Base-by-base conservation (phyloP, 805 yeast species). In the Kurtzmaniella cleridarum region DNA sequence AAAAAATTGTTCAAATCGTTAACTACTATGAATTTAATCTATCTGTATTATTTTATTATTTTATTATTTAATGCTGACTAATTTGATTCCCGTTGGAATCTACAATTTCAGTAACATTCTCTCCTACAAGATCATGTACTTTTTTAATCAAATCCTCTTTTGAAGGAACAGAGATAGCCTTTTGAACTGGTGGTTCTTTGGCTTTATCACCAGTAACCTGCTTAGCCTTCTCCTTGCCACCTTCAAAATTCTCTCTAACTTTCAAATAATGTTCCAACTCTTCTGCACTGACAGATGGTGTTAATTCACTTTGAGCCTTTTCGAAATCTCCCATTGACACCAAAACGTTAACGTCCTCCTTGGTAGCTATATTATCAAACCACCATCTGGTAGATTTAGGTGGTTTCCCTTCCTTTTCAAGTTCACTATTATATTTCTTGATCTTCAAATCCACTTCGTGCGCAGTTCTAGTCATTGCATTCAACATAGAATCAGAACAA, bases 401-500 rank as follows among this genome's bases (percentile, higher is more conserved):
- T 3, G 68, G 70, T 12, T 57, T 55, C 3, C 70, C 69, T 3
- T 50, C 51, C 3, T 44, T 52, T 2, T 36, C 49, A 27, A 57
- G 43, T 3, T 43, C 46, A 14, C 49, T 43, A 53, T 85, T 88
- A 48, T 70, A 78, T 20, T 49, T 44, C 27, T 65, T 62, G 27
- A 90, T 73, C 53, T 81, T 83, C 1, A 46, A 51, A 52, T 93
- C 98, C 12, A 84, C 88, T 27, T 73, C 77, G 7, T 70, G 70
- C 1, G 98, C 96, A 0, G 83, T 79, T 48, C 98, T 69, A 1
- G 93, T 85, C 97, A 93, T 91, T 2, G 98, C 96, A 59, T 88
- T 88, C 49, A 91, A 71, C 93, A 91, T 88, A 0, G 98, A 86
- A 60, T 93, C 98, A 0, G 95, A 84, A 55, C 97, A 88, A 42